Evolutionary conservation across 2,329 filamentous ascomycete genomes (phyloP).

Genomic region (Arthrobotrys pseudoclavata): DNA sequence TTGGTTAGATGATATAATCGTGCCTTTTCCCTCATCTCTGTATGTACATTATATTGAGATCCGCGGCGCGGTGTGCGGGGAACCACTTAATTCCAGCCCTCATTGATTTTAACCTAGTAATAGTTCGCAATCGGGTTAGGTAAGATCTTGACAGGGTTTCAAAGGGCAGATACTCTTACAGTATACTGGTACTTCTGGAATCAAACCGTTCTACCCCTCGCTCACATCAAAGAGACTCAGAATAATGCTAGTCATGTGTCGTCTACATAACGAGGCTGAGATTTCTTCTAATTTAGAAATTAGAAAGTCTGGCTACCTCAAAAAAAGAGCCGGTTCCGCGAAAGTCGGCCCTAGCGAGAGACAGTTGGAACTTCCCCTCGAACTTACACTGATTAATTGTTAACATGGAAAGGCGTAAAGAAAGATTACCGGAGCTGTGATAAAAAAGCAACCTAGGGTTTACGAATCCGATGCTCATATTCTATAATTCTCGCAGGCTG

Average conservation of each 20-base stretch:
- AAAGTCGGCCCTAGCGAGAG: slow-evolving; percentile 52
- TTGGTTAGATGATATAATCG: background rate
- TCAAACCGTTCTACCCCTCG: slow-evolving; percentile 10
- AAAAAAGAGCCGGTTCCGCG: slow-evolving; percentile 40
- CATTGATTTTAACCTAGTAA: slow-evolving; percentile 10
- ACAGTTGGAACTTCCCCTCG: slow-evolving; percentile 14
- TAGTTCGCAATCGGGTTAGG: slow-evolving; percentile 57
- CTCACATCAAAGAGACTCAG: slow-evolving; percentile 39
- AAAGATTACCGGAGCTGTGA: slow-evolving; percentile 30
- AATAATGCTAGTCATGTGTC: slow-evolving; percentile 42
- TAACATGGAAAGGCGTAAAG: slow-evolving; percentile 8
- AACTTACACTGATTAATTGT: slow-evolving; percentile 10
- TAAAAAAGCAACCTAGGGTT: slow-evolving; percentile 15
- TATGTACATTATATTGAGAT: background rate
- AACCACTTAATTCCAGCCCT: slow-evolving; percentile 2
- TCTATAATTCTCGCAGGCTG: slow-evolving; percentile 18
- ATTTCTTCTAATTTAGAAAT: slow-evolving; percentile 44
- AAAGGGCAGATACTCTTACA: slow-evolving; percentile 23
- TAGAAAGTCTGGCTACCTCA: background rate
- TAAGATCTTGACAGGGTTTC: slow-evolving; percentile 56
- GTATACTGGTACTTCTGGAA: slow-evolving; percentile 3
- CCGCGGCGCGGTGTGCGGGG: slow-evolving; percentile 29
- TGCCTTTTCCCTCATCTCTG: no score
- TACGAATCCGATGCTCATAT: slow-evolving; percentile 5
- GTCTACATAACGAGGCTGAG: slow-evolving; percentile 44